Evolutionary conservation across 805 yeast genomes (phyloP).

Genomic region (Teunomyces pallodes): DNA sequence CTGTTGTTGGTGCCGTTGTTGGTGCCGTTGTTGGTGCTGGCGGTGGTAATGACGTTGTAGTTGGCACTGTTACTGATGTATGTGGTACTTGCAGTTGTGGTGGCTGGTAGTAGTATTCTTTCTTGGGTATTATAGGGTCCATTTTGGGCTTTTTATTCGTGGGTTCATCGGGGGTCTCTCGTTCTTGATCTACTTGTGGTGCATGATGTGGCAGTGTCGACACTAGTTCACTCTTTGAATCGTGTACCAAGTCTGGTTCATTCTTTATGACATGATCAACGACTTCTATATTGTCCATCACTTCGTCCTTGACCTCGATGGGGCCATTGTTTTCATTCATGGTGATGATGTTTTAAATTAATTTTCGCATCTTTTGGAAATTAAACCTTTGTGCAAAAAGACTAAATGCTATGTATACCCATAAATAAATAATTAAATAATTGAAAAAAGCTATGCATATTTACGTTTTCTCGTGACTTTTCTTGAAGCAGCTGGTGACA

Average conservation of each 20-base stretch:
- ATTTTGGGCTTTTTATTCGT: background rate
- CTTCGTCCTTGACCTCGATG: background rate
- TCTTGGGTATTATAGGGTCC: background rate
- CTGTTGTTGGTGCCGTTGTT: background rate
- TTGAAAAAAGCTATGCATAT: background rate
- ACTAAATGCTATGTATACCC: no score
- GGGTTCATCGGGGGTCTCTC: background rate
- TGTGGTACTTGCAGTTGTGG: background rate
- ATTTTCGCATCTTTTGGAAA: background rate
- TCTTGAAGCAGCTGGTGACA: background rate
- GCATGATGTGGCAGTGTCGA: background rate
- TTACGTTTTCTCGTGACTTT: constrained; percentile 1
- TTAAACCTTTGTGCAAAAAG: background rate
- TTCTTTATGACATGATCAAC: background rate
- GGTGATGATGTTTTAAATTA: background rate
- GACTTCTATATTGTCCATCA: background rate
- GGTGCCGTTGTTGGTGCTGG: background rate
- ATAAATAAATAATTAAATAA: no score
- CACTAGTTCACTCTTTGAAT: background rate
- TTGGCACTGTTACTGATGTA: background rate
- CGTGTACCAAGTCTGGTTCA: background rate
- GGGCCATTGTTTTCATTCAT: background rate
- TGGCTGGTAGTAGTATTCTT: background rate
- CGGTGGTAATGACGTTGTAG: background rate
- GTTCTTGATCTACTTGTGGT: background rate